Evolutionary conservation across 1,139 yeast species (phyloP).

Genomic region (Pichia kudriavzevii): DNA sequence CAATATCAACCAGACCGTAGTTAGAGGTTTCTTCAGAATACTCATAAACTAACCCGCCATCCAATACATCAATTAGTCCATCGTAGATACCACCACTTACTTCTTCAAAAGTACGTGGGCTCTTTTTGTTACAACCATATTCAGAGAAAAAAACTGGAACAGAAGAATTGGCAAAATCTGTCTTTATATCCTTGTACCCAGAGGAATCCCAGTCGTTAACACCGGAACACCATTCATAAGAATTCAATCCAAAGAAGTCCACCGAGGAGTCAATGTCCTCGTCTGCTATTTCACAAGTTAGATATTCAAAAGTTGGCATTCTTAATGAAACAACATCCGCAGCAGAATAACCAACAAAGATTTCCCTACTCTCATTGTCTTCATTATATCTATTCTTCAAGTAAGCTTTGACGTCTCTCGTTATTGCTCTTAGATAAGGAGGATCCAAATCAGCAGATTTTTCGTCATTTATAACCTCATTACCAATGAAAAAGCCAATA

Average conservation of each 20-base stretch:
- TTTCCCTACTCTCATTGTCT: slow-evolving; percentile 56
- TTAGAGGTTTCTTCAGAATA: slow-evolving; percentile 55
- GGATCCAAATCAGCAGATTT: slow-evolving; percentile 59
- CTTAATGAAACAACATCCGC: slow-evolving; percentile 74
- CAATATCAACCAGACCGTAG: slow-evolving; percentile 61
- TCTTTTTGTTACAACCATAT: slow-evolving; percentile 61
- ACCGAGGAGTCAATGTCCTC: slow-evolving; percentile 55
- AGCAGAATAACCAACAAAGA: slow-evolving; percentile 92
- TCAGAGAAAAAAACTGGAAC: slow-evolving; percentile 85
- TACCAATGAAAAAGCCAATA: slow-evolving; percentile 89
- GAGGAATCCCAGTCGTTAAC: slow-evolving; percentile 54
- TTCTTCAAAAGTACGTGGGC: slow-evolving; percentile 65
- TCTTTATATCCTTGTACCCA: slow-evolving; percentile 60
- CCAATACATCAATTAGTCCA: slow-evolving; percentile 46
- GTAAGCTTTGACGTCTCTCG: slow-evolving; percentile 84
- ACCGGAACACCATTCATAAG: slow-evolving; percentile 90
- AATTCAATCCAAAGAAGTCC: slow-evolving; percentile 87
- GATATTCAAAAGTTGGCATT: slow-evolving; percentile 69
- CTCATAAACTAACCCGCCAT: slow-evolving; percentile 79
- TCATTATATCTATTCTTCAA: slow-evolving; percentile 32
- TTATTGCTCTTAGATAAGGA: slow-evolving; percentile 76
- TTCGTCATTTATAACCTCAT: slow-evolving; percentile 82
- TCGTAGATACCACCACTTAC: slow-evolving; percentile 54
- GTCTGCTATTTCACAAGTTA: slow-evolving; percentile 60
- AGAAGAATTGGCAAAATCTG: slow-evolving; percentile 54